Evolutionary conservation across 345 rosid genomes (phyloP).

Genomic region (Clarkia xantiana): DNA sequence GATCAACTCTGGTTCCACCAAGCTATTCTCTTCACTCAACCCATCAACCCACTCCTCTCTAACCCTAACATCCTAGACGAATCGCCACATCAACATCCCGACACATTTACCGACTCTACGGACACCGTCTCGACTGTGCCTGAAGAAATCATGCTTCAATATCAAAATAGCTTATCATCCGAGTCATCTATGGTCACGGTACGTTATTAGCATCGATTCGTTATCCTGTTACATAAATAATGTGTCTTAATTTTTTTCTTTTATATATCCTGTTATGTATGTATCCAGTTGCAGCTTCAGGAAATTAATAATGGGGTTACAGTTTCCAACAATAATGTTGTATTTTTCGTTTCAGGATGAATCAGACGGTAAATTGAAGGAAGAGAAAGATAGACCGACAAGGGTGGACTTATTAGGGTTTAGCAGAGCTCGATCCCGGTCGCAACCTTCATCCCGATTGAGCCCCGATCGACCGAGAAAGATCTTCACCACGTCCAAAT

Average conservation of each 20-base stretch:
- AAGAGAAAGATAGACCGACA: conserved; percentile 17
- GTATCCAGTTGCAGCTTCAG: too few species aligned
- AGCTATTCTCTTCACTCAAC: conserved; percentile 21
- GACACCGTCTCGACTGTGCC: too few species aligned
- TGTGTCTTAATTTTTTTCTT: too few species aligned
- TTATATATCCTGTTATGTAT: too few species aligned
- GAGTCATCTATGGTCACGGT: too few species aligned
- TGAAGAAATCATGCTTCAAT: too few species aligned
- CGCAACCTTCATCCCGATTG: conserved; percentile 26
- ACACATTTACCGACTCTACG: too few species aligned
- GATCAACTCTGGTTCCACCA: conserved; percentile 57
- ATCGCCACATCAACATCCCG: neutral
- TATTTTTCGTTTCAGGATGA: conserved; percentile 12
- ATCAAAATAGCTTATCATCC: too few species aligned
- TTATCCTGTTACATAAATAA: too few species aligned
- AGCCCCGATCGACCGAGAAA: conserved; percentile 10
- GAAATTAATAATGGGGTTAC: neutral
- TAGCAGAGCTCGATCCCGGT: conserved; percentile 14
- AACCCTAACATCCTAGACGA: conserved; percentile 9
- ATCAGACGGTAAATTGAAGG: conserved; percentile 1
- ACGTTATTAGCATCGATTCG: too few species aligned
- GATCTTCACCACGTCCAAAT: neutral
- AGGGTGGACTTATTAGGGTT: conserved; percentile 14
- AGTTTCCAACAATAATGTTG: neutral
- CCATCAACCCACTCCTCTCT: conserved; percentile 6